Conservation (phyloP, 495 filamentous ascomycete genomes). For the Jackrogersella multiformis region DNA sequence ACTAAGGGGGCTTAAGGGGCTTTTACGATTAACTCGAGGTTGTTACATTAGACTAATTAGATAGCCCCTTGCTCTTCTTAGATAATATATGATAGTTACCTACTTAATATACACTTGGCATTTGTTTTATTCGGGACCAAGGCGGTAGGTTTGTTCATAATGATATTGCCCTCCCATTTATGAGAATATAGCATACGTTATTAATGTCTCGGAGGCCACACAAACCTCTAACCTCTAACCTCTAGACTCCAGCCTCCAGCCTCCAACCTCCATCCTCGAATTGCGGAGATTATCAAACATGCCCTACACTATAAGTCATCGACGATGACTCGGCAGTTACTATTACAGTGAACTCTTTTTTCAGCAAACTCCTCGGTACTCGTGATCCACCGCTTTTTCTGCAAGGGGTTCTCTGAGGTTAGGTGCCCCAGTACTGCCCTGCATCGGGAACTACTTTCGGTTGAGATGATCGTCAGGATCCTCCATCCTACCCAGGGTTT, state of each 20-base stretch:
- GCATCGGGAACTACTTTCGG: constrained; percentile 37
- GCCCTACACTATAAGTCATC: constrained; percentile 4
- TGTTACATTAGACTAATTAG: constrained; percentile 12
- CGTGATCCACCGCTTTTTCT: constrained; percentile 39
- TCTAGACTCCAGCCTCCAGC: no score
- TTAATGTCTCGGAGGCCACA: constrained; percentile 8
- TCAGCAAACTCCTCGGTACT: constrained; percentile 24
- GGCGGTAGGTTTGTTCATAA: constrained; percentile 12
- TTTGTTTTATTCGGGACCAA: not conserved
- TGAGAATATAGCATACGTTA: constrained; percentile 14
- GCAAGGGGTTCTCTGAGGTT: constrained; percentile 32
- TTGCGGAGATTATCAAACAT: constrained; percentile 3
- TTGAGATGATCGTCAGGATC: constrained; percentile 38
- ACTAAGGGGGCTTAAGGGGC: not conserved
- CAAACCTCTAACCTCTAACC: not conserved
- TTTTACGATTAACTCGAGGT: constrained; percentile 7
- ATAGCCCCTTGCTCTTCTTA: constrained; percentile 2
- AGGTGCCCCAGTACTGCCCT: constrained; percentile 22
- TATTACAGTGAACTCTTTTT: not conserved
- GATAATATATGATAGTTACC: no score
- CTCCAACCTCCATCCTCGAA: no score
- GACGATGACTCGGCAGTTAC: constrained; percentile 6
- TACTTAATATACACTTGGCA: not conserved
- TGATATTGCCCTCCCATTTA: constrained; percentile 8
- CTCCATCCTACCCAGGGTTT: constrained; percentile 16